Evolutionary conservation across 78 protist species (phyloP).

Genomic region (Cavenderia fasciculata): DNA sequence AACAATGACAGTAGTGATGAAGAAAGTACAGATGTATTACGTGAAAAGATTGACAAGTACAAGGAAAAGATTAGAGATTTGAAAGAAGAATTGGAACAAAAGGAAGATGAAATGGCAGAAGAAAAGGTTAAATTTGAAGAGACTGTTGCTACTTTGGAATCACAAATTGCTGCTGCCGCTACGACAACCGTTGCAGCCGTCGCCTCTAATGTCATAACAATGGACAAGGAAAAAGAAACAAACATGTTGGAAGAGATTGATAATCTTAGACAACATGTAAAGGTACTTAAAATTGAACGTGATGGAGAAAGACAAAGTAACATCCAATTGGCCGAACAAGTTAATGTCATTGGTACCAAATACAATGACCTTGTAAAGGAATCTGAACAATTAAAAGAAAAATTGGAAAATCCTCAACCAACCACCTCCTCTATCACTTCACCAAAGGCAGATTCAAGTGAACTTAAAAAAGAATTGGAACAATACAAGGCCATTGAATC

Average conservation of each 20-base stretch:
- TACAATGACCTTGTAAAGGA: neutral
- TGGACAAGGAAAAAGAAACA: neutral
- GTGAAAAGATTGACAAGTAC: constrained; percentile 39
- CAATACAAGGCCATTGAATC: constrained; percentile 39
- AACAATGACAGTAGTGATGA: constrained; percentile 1
- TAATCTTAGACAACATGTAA: neutral
- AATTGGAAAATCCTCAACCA: neutral
- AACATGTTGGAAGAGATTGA: neutral
- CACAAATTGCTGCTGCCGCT: too few relatives aligned
- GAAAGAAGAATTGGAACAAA: constrained; percentile 43
- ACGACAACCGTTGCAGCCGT: neutral
- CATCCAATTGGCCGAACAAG: constrained; percentile 5
- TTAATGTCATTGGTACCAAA: neutral
- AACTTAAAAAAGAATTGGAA: constrained; percentile 36
- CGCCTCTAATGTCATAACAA: too few relatives aligned
- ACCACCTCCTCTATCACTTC: neutral
- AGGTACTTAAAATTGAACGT: neutral
- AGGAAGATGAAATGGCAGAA: constrained; percentile 55
- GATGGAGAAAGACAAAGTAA: constrained; percentile 11
- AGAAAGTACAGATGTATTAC: constrained; percentile 18
- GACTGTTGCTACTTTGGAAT: neutral
- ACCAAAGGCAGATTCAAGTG: neutral
- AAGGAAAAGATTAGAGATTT: constrained; percentile 50
- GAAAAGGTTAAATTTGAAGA: constrained; percentile 34
- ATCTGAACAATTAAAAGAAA: neutral